A percentile compares a stretch with the other conserved stretches of the same genome.
Conservation (phyloP, 148 eudicot species). For the Fagopyrum tataricum region DNA sequence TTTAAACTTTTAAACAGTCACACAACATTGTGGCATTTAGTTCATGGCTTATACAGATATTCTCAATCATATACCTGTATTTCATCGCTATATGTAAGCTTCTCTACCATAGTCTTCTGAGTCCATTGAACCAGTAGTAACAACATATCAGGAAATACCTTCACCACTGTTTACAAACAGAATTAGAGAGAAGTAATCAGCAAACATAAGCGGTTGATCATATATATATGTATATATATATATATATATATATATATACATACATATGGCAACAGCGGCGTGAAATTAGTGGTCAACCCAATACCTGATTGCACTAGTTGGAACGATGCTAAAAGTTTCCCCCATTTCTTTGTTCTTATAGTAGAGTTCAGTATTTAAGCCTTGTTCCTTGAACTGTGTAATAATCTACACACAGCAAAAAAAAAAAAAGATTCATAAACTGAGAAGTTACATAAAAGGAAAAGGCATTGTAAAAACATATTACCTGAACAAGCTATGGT, state of each 20-base stretch:
- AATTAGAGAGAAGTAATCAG: not conserved
- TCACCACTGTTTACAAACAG: conserved; percentile 55
- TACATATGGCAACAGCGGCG: not conserved
- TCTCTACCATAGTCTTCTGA: conserved; percentile 74
- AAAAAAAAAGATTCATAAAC: not conserved
- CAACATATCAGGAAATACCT: conserved; percentile 72
- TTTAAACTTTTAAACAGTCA: conserved; percentile 15
- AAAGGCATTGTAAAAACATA: not conserved
- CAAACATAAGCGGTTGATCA: not conserved
- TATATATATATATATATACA: no score
- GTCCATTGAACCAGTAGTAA: conserved; percentile 71
- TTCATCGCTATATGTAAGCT: conserved; percentile 66
- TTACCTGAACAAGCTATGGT: conserved; percentile 59
- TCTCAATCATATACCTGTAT: conserved; percentile 40
- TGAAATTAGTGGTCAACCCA: not conserved
- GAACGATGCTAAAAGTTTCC: conserved; percentile 85
- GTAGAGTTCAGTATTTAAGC: conserved; percentile 81
- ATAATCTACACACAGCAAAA: conserved; percentile 37
- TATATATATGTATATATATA: no score
- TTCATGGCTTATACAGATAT: not conserved
- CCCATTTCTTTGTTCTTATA: conserved; percentile 94
- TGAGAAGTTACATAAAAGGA: not conserved
- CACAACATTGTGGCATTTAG: not conserved
- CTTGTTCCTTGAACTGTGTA: conserved; percentile 85
- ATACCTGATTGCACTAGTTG: conserved; percentile 93